phyloP scores from a whole-genome alignment of 75 land plant genomes.

The Sequoia sempervirens region DNA sequence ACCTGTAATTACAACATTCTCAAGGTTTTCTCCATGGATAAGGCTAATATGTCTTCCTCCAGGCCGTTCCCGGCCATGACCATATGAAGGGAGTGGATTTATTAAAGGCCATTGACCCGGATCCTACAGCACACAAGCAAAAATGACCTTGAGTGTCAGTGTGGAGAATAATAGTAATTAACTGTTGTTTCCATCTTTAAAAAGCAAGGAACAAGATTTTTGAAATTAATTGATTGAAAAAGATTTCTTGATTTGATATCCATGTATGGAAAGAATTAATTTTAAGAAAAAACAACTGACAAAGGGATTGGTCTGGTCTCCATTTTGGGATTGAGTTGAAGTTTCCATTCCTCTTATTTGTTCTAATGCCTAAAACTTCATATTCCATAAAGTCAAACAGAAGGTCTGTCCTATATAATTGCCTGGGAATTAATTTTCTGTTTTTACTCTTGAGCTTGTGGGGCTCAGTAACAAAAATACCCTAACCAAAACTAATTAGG shows the following conservation, averaged over 20 bases:
- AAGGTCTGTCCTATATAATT: neutral
- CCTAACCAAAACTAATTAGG: too few relatives aligned
- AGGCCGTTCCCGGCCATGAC: too few relatives aligned
- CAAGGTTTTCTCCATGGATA: too few relatives aligned
- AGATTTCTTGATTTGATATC: neutral
- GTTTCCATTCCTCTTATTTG: neutral
- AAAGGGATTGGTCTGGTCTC: neutral
- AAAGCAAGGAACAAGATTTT: neutral
- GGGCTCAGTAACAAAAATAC: too few relatives aligned
- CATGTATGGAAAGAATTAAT: neutral
- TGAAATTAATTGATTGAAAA: neutral
- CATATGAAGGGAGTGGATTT: conserved; percentile 3
- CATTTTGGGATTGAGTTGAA: neutral
- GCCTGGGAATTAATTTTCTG: neutral
- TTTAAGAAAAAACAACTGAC: neutral
- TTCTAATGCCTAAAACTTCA: neutral
- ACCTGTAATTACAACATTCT: too few relatives aligned
- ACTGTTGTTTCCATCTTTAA: neutral
- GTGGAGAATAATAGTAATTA: neutral
- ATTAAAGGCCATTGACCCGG: conserved; percentile 51
- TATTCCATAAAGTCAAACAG: neutral
- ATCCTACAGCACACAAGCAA: conserved; percentile 22
- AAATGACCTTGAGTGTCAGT: neutral
- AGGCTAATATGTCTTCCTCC: too few relatives aligned
- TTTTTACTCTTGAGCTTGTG: neutral